A percentile compares a stretch with the other conserved stretches of the same genome.
Evolutionary conservation across 306 rosid genomes (phyloP).

Genomic region (Ormosia semicastrata): DNA sequence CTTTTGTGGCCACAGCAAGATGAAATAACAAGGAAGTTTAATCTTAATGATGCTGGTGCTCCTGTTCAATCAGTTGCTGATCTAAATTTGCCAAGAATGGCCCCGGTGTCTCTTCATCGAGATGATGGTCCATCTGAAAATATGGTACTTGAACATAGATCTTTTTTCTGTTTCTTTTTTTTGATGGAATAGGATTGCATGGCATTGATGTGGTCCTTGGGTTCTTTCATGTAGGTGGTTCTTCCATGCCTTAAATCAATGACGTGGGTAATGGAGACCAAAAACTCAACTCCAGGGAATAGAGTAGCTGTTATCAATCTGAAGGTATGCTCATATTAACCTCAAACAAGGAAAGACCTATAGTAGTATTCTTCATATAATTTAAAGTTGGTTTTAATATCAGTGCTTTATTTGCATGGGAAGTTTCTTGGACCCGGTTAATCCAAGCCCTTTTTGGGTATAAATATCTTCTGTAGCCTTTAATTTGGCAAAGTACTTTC

Average conservation of each 20-base stretch:
- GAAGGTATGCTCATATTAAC: conserved; percentile 56
- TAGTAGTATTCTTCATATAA: conserved; percentile 17
- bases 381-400: conserved; percentile 13
- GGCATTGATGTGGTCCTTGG: conserved; percentile 23
- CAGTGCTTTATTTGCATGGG: conserved; percentile 7
- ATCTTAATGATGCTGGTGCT: conserved; percentile 74
- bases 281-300: conserved; percentile 76
- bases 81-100: conserved; percentile 77
- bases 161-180: conserved; percentile 8
- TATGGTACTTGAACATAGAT: conserved; percentile 44
- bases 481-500: neutral
- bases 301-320: conserved; percentile 88
- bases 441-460: neutral
- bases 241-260: conserved; percentile 91
- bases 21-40: conserved; percentile 68
- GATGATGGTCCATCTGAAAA: conserved; percentile 81
- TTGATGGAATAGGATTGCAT: conserved; percentile 12
- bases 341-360: neutral
- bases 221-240: conserved; percentile 52
- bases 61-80: conserved; percentile 67
- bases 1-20: conserved; percentile 88
- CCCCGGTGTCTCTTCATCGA: conserved; percentile 74
- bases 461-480: neutral
- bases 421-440: neutral
- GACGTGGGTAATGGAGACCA: conserved; percentile 99